Evolutionary conservation across 2,329 filamentous ascomycete genomes (phyloP), one percentile per base, ranked within the genome.

Genomic region (Pseudocercospora macadamiae): DNA sequence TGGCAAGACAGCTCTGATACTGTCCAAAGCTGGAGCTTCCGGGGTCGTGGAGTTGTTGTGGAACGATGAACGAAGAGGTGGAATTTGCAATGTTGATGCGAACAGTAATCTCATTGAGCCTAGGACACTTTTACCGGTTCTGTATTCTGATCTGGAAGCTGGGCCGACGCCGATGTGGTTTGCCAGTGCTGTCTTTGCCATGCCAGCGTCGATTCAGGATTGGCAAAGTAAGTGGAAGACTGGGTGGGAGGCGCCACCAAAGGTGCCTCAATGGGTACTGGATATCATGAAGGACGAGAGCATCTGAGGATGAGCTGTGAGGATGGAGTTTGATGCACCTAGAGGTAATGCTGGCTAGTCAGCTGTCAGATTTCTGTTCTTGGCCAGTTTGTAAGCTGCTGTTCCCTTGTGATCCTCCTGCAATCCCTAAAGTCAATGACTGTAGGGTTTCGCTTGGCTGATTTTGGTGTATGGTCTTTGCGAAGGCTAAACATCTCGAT

Each of bases 31-130:
- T 9, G 82, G 82, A 0, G 80, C 75, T 19, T 80, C 82, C 1
- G 82, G 82, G 0, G 80, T 83, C 10, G 72, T 74, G 3, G 81
- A 83, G 55, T 59, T 82, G 36, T 66, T 73, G 4, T 23, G 21
- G 18, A 61, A 68, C 10, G 26, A 36, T 10, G 36, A 19, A 7
- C 79, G 88, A 18, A 75, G 73, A 54, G 89, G 89, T 2, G 86
- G 83, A 70, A 79, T 91, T 23, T 84, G 92, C 48, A 86, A 91
- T 57, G 88, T 89, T 9, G 90, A 93, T 71, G 89, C 89, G 5
- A 92, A 93, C 75, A 89, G 87, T 48, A 93, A 93, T 74, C 75
- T 93, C 30, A 80, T 91, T 2, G 86, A 91, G 75, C 85, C 86
- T 59, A 78, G 89, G 59, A 91, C 88, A 3, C 81, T 89, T 39